Evolutionary conservation across 106 monocot genomes (phyloP), one percentile per base, ranked within the genome.

Genomic region (Allium cepa): DNA sequence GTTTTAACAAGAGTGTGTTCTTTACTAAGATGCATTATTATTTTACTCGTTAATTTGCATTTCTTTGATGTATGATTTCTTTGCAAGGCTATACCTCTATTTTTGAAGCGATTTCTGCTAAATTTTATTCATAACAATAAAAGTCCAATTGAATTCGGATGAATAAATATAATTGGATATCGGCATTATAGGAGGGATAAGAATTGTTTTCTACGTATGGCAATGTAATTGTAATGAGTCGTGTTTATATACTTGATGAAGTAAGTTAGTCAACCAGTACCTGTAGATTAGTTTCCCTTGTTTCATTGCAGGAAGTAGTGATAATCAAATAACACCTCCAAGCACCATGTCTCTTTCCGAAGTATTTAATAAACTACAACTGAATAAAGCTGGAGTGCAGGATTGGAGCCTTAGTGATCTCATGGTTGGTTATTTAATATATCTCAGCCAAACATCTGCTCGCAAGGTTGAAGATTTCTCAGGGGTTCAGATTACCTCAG

Each of bases 321-420:
- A 78, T 6, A 71, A 58, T 49, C 63, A 64, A 18, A 73, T 68
- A 17, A 73, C 62, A 69, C 78, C 88, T 45, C 74, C 88, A 8
- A 78, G 72, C 48, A 81, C 69, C 64, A 71, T 73, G 66, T 89
- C 97, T 48, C 72, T 97, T 60, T 66, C 71, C 13, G 84, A 97
- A 75, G 84, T 97, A 28, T 77, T 92, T 77, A 56, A 71, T 9
- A 66, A 82, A 61, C 84, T 97, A 68, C 97, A 97, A 69, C 71
- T 70, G 52, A 92, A 79, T 65, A 97, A 82, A 73, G 58, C 62
- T 63, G 82, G 84, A 46, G 80, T 97, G 59, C 92, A 84, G 68
- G 97, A 97, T 28, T 97, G 97, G 97, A 97, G 92, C 76, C 70
- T 97, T 45, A 80, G 88, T 78, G 92, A 97, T 68, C 74, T 97